Conservation (phyloP, 768 basidiomycete genomes). For the Boletus sp. region DNA sequence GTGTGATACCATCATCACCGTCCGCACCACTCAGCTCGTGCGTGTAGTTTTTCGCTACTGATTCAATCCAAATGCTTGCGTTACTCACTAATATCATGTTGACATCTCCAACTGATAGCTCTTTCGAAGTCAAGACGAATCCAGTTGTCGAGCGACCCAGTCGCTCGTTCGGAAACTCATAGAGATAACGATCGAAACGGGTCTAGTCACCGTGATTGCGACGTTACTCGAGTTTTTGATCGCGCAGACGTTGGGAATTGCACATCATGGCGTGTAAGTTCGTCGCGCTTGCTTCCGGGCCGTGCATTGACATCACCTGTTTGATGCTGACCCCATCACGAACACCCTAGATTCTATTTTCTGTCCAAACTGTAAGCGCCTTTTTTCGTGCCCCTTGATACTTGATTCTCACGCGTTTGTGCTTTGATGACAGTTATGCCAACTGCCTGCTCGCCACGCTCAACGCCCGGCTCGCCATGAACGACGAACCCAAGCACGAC, state of each 20-base stretch:
- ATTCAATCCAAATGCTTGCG: not conserved
- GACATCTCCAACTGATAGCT: not conserved
- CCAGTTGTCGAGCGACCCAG: constrained; percentile 1
- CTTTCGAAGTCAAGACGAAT: not conserved
- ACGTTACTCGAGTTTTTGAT: constrained; percentile 11
- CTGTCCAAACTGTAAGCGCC: constrained; percentile 6
- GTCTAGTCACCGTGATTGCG: constrained; percentile 8
- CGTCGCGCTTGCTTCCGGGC: not conserved
- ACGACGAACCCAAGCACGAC: not conserved
- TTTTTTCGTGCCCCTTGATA: too few species aligned
- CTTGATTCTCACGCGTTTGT: not conserved
- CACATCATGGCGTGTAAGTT: constrained; percentile 9
- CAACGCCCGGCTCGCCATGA: not conserved
- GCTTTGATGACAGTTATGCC: too few species aligned
- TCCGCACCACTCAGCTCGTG: constrained; percentile 10
- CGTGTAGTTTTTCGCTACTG: not conserved
- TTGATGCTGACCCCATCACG: not conserved
- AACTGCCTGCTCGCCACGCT: constrained; percentile 3
- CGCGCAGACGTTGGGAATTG: constrained; percentile 5
- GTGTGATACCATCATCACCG: constrained; percentile 11
- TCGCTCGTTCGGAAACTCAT: constrained; percentile 8
- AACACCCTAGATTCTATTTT: constrained; percentile 2
- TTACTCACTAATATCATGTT: not conserved
- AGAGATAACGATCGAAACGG: constrained; percentile 14
- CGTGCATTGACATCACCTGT: too few species aligned